Conservation (phyloP, 805 yeast species). For the Komagataella kurtzmanii region DNA sequence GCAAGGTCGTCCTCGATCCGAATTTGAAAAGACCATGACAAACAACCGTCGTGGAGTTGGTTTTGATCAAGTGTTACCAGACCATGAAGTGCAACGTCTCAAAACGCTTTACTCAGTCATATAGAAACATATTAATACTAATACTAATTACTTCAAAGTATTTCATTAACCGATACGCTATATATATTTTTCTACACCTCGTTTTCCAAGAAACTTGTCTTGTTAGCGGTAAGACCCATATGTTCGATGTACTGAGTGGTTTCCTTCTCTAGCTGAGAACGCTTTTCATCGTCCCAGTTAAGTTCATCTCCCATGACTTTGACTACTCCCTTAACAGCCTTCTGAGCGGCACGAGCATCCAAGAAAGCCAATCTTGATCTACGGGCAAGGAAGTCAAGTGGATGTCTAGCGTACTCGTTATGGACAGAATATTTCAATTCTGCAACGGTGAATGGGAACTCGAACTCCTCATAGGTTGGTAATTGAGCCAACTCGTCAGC, state of each 20-base stretch:
- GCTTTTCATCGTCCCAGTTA: constrained; percentile 53
- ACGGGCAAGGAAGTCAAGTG: constrained; percentile 83
- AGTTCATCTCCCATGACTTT: constrained; percentile 74
- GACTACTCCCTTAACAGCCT: constrained; percentile 74
- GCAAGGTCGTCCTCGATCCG: constrained; percentile 29
- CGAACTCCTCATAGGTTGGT: constrained; percentile 35
- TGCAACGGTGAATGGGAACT: constrained; percentile 82
- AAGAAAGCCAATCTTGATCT: constrained; percentile 88
- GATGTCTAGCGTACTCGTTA: constrained; percentile 79
- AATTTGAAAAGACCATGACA: constrained; percentile 43
- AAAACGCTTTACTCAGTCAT: constrained; percentile 24
- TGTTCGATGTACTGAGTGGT: constrained; percentile 48
- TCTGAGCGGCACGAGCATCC: constrained; percentile 73
- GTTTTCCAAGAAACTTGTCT: constrained; percentile 8
- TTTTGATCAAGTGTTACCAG: constrained; percentile 30
- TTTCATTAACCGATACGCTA: neutral
- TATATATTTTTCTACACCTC: neutral
- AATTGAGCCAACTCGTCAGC: constrained; percentile 11
- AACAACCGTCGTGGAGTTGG: constrained; percentile 23
- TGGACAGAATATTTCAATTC: constrained; percentile 73
- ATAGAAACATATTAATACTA: constrained; percentile 2
- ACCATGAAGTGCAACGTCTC: constrained; percentile 26
- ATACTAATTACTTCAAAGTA: neutral
- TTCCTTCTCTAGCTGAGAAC: constrained; percentile 25
- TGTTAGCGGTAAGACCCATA: constrained; percentile 32